A percentile compares a stretch with the other conserved stretches of the same genome.
phyloP scores from a whole-genome alignment of 805 yeast genomes.

The Ogataea allantospora region DNA sequence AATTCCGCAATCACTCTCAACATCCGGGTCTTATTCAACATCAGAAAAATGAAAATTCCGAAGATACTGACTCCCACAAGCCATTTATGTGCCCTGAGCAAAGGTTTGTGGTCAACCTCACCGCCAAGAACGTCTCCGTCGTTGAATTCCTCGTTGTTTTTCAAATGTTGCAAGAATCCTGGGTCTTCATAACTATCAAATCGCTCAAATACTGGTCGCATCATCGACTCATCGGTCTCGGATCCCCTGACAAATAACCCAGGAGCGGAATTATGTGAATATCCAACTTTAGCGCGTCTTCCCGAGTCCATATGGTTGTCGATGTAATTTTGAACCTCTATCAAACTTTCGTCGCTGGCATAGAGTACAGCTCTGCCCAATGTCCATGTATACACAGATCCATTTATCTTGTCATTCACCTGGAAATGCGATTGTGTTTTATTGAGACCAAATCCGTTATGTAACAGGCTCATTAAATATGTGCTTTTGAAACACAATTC shows the following conservation, averaged over 20 bases:
- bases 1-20: conserved; percentile 22
- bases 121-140: conserved; percentile 37
- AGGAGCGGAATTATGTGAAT: conserved; percentile 46
- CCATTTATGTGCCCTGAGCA: conserved; percentile 18
- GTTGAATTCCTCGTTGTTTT: conserved; percentile 32
- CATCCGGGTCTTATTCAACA: conserved; percentile 22
- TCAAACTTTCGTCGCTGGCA: conserved; percentile 50
- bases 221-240: conserved; percentile 40
- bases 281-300: conserved; percentile 39
- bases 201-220: conserved; percentile 43
- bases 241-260: conserved; percentile 52
- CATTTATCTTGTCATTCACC: conserved; percentile 63
- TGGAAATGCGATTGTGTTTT: conserved; percentile 36
- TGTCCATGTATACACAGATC: conserved; percentile 90
- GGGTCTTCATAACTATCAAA: conserved; percentile 23
- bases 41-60: conserved; percentile 4
- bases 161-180: conserved; percentile 19
- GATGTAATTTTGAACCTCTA: conserved; percentile 39
- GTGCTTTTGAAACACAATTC: conserved; percentile 61
- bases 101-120: conserved; percentile 41
- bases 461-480: conserved; percentile 57
- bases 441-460: conserved; percentile 60
- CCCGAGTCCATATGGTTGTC: conserved; percentile 13
- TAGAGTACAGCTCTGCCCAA: conserved; percentile 73
- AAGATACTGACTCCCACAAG: conserved; percentile 7